phyloP scores from a whole-genome alignment of 208 protist species.

The Leishmania arabica region DNA sequence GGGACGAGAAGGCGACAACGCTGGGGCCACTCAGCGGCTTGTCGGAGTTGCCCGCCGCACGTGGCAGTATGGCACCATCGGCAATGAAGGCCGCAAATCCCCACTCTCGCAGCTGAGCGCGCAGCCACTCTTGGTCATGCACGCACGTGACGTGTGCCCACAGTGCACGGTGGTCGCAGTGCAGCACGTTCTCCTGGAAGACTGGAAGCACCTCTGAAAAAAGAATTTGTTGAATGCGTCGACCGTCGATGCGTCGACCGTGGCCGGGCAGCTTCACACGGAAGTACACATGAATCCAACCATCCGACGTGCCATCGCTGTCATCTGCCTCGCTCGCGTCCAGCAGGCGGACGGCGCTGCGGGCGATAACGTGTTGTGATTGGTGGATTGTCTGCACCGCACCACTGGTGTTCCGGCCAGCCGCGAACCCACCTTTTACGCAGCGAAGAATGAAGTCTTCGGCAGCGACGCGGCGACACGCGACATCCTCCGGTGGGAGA shows the following conservation, averaged over 20 bases:
- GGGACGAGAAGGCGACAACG: constrained; percentile 81
- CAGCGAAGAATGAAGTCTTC: constrained; percentile 71
- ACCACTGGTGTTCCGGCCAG: constrained; percentile 12
- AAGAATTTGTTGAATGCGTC: constrained; percentile 50
- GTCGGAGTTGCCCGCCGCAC: constrained; percentile 81
- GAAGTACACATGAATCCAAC: constrained; percentile 58
- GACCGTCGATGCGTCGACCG: constrained; percentile 71
- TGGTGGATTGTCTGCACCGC: constrained; percentile 78
- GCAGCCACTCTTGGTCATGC: constrained; percentile 90
- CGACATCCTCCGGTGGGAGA: constrained; percentile 8
- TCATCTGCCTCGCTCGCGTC: constrained; percentile 2
- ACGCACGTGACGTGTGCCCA: constrained; percentile 74
- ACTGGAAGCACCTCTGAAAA: constrained; percentile 42
- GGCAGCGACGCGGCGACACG: constrained; percentile 48
- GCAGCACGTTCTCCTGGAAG: constrained; percentile 34
- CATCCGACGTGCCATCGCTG: neutral
- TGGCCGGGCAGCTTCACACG: constrained; percentile 92
- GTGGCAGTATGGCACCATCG: constrained; percentile 92
- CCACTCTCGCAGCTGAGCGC: constrained; percentile 40
- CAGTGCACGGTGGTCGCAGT: constrained; percentile 35
- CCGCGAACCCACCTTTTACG: constrained; percentile 27
- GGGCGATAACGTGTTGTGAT: constrained; percentile 88
- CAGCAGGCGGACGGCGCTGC: constrained; percentile 72
- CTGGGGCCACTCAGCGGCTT: constrained; percentile 54
- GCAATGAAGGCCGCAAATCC: constrained; percentile 90